A percentile compares a stretch with the other conserved stretches of the same genome.
phyloP scores from a whole-genome alignment of 1,284 basidiomycete genomes.

The Ganoderma multipileum region DNA sequence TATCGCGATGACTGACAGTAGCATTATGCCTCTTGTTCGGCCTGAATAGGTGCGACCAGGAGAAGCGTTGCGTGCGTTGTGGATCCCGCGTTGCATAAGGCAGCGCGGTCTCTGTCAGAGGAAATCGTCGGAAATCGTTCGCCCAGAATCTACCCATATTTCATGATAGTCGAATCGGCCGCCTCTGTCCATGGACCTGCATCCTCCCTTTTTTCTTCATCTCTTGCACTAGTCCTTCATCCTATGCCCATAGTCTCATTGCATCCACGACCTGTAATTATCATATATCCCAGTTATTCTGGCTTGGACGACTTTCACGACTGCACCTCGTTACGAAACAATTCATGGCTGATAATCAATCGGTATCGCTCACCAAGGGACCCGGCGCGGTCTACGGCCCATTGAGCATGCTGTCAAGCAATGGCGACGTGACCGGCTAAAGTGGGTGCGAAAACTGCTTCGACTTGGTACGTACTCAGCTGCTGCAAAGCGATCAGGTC shows the following conservation, averaged over 20 bases:
- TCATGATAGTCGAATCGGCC: neutral
- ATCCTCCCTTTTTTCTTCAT: neutral
- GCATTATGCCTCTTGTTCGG: neutral
- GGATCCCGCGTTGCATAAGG: constrained; percentile 16
- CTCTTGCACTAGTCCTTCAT: neutral
- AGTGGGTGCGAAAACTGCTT: neutral
- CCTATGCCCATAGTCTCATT: neutral
- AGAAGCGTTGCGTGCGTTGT: constrained; percentile 32
- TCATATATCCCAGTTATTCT: neutral
- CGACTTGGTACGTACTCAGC: neutral
- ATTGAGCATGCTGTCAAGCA: neutral
- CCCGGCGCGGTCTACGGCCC: neutral
- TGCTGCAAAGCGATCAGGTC: neutral
- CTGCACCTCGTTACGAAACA: neutral
- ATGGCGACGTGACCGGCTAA: neutral
- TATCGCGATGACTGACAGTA: neutral
- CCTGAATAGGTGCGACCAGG: constrained; percentile 20
- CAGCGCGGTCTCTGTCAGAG: neutral
- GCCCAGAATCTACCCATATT: neutral
- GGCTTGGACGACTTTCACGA: neutral
- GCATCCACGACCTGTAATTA: neutral
- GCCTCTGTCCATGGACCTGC: neutral
- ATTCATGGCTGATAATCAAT: neutral
- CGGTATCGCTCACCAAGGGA: neutral
- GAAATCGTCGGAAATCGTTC: neutral